phyloP scores from a whole-genome alignment of 192 early-diverging fungal genomes.

The Backusella liffmaniae region DNA sequence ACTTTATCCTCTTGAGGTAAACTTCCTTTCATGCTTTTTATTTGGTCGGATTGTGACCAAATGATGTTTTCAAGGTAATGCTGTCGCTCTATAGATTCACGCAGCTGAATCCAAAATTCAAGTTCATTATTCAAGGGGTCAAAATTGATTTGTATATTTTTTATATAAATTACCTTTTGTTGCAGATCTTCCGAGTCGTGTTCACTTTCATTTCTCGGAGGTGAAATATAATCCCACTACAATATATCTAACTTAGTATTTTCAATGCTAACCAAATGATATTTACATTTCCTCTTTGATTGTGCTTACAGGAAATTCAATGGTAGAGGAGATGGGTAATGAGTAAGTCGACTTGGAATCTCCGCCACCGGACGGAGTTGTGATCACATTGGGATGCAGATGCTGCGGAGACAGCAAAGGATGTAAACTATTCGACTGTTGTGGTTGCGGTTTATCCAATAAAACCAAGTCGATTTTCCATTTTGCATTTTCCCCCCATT shows the following conservation, averaged over 20 bases:
- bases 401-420: conserved; percentile 11
- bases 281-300: background rate
- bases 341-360: background rate
- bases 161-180: conserved; percentile 17
- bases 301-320: conserved; percentile 20
- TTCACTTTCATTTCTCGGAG: background rate
- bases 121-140: conserved; percentile 1
- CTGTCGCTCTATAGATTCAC: conserved; percentile 20
- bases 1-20: background rate
- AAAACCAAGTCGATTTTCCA: conserved; percentile 34
- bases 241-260: conserved; percentile 7
- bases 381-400: background rate
- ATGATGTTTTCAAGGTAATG: conserved; percentile 15
- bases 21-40: conserved; percentile 10
- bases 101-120: conserved; percentile 16
- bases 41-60: conserved; percentile 23
- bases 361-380: conserved; percentile 8
- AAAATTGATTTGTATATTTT: conserved; percentile 10
- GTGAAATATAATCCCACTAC: conserved; percentile 19
- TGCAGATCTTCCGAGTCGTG: conserved; percentile 22
- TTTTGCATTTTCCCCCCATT: conserved; percentile 35
- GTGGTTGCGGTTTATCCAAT: conserved; percentile 18
- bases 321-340: conserved; percentile 10
- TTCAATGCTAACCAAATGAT: conserved; percentile 6
- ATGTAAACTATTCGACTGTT: conserved; percentile 3